Conservation (phyloP, 495 filamentous ascomycete species). For the Acidomyces sp. region DNA sequence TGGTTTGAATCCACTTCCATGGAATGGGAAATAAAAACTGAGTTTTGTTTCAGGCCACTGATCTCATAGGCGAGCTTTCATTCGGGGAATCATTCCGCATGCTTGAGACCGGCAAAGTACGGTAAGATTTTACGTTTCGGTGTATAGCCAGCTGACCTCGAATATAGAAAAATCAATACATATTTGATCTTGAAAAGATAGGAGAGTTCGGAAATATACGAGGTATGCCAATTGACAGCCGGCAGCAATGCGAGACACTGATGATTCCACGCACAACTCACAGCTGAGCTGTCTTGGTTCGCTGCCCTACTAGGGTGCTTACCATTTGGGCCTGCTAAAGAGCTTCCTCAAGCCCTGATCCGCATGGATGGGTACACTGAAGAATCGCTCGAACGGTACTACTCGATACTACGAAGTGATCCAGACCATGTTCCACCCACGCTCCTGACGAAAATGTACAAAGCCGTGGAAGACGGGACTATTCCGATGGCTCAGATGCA, state of each 20-base stretch:
- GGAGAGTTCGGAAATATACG: background rate
- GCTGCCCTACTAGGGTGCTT: background rate
- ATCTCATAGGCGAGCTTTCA: constrained; percentile 8
- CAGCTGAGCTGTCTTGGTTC: background rate
- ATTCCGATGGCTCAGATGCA: background rate
- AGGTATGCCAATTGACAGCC: background rate
- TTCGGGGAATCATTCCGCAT: constrained; percentile 18
- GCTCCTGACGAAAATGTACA: background rate
- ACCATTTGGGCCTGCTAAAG: constrained; percentile 1
- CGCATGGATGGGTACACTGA: background rate
- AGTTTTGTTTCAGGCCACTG: constrained; percentile 1
- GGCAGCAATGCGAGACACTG: constrained; percentile 1
- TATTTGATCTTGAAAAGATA: background rate
- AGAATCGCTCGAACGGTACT: constrained; percentile 2
- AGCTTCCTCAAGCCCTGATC: background rate
- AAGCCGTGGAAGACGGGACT: constrained; percentile 5
- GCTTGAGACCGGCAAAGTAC: constrained; percentile 16
- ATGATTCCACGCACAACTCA: background rate
- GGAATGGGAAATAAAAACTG: background rate
- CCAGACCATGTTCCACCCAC: constrained; percentile 2
- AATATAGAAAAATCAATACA: no score
- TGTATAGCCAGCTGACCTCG: no score
- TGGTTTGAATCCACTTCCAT: constrained; percentile 3
- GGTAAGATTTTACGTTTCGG: no score
- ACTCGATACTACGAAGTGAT: background rate